Conservation (phyloP, 2,329 filamentous ascomycete species). For the Catunica adiposa region DNA sequence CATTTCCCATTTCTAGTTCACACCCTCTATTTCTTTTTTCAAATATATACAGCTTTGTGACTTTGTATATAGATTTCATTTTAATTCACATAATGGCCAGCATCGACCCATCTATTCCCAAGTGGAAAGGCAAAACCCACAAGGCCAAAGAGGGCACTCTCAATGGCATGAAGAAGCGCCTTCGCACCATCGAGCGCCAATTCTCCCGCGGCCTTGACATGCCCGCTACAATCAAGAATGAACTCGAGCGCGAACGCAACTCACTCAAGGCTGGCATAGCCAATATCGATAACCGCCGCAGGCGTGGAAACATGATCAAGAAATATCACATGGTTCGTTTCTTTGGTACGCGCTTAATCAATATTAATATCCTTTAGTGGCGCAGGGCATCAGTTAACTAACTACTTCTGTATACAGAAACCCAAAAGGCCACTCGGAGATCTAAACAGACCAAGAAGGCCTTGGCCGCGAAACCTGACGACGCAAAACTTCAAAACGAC, state of each 20-base stretch:
- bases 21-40: too few relatives aligned
- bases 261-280: slow-evolving; percentile 48
- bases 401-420: too few relatives aligned
- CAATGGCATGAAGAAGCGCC: slow-evolving; percentile 53
- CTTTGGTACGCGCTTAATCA: slow-evolving; percentile 42
- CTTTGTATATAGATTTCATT: too few relatives aligned
- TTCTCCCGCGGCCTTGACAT: slow-evolving; percentile 45
- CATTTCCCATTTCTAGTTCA: not conserved
- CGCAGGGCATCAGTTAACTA: too few relatives aligned
- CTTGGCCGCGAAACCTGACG: slow-evolving; percentile 35
- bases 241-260: slow-evolving; percentile 55
- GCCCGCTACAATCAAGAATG: slow-evolving; percentile 49
- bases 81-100: too few relatives aligned
- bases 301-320: slow-evolving; percentile 51
- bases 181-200: slow-evolving; percentile 50
- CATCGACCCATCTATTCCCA: slow-evolving; percentile 16
- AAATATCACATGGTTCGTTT: slow-evolving; percentile 76
- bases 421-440: slow-evolving; percentile 53
- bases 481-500: slow-evolving; percentile 35
- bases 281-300: slow-evolving; percentile 42
- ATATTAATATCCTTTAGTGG: too few relatives aligned
- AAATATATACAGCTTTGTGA: too few relatives aligned
- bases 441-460: slow-evolving; percentile 45
- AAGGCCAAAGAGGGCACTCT: slow-evolving; percentile 31
- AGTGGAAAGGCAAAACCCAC: slow-evolving; percentile 25